Conservation (phyloP, 306 rosid species). For the Dryas alaskensis region DNA sequence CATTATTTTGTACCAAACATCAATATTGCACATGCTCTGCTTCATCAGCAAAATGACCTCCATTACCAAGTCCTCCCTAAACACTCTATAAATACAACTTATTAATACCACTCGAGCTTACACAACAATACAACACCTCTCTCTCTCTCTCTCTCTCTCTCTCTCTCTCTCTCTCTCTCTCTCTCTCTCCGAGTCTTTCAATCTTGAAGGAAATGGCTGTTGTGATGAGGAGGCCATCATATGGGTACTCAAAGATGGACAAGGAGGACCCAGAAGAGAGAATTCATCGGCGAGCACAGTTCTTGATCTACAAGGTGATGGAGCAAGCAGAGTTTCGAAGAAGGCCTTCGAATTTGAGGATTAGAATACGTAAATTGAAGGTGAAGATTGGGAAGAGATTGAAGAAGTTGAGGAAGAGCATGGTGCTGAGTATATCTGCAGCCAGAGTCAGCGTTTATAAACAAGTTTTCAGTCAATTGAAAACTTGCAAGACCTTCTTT, state of each 20-base stretch:
- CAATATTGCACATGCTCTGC: slow-evolving; percentile 54
- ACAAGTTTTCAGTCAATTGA: slow-evolving; percentile 45
- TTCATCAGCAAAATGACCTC: slow-evolving; percentile 51
- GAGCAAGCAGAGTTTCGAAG: slow-evolving; percentile 47
- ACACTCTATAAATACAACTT: slow-evolving; percentile 35
- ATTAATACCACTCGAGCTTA: slow-evolving; percentile 16
- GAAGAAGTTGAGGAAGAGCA: slow-evolving; percentile 59
- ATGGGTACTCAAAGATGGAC: slow-evolving; percentile 57
- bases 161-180: slow-evolving; percentile 7
- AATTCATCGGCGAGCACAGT: slow-evolving; percentile 64
- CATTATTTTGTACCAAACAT: slow-evolving; percentile 41
- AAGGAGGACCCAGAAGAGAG: slow-evolving; percentile 75
- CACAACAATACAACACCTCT: slow-evolving; percentile 15
- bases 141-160: slow-evolving; percentile 6
- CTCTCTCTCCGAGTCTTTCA: background rate
- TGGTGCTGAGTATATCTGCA: slow-evolving; percentile 35
- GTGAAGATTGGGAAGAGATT: slow-evolving; percentile 71
- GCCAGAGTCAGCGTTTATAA: slow-evolving; percentile 48
- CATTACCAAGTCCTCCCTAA: slow-evolving; percentile 21
- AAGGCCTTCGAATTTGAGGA: slow-evolving; percentile 44
- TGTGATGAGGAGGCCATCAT: slow-evolving; percentile 17
- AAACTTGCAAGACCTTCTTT: slow-evolving; percentile 52
- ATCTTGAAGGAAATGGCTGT: slow-evolving; percentile 37
- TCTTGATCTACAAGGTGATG: slow-evolving; percentile 70
- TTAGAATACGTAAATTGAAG: slow-evolving; percentile 66